Evolutionary conservation across 1,139 yeast genomes (phyloP).

Genomic region (Candida glucosophila): DNA sequence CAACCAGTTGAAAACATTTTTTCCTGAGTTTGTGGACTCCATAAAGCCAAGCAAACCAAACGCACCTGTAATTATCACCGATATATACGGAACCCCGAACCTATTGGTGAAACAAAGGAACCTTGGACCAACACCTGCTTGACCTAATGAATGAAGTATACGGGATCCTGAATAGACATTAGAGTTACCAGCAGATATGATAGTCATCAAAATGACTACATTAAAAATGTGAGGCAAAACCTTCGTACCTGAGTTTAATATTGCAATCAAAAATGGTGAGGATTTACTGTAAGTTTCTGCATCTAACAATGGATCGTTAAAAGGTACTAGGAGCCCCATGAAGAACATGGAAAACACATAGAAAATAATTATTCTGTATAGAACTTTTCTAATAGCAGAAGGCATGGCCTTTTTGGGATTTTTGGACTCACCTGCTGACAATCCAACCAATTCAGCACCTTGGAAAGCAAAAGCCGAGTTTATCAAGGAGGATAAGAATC

Average conservation of each 20-base stretch:
- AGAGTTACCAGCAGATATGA: slow-evolving; percentile 43
- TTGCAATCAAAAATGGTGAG: slow-evolving; percentile 50
- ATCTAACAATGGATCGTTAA: slow-evolving; percentile 29
- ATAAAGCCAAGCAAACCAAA: slow-evolving; percentile 65
- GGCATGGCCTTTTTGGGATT: slow-evolving; percentile 82
- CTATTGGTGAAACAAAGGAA: slow-evolving; percentile 43
- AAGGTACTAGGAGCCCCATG: slow-evolving; percentile 39
- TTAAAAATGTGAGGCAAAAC: slow-evolving; percentile 42
- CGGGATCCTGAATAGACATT: slow-evolving; percentile 34
- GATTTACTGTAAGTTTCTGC: slow-evolving; percentile 39
- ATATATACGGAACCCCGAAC: slow-evolving; percentile 59
- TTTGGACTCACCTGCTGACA: slow-evolving; percentile 81
- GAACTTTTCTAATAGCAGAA: slow-evolving; percentile 73
- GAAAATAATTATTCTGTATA: slow-evolving; percentile 43
- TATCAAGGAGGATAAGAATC: slow-evolving; percentile 15
- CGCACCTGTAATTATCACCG: slow-evolving; percentile 49
- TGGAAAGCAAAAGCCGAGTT: slow-evolving; percentile 65
- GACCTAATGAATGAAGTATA: slow-evolving; percentile 38
- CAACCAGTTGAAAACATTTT: slow-evolving; percentile 73
- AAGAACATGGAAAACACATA: slow-evolving; percentile 36
- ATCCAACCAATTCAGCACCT: slow-evolving; percentile 78
- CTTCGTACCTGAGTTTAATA: slow-evolving; percentile 39
- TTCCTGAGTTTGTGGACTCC: slow-evolving; percentile 54
- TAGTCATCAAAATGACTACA: slow-evolving; percentile 42
- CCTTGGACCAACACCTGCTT: slow-evolving; percentile 53